Conservation (phyloP, 1,139 yeast species). For the Scheffersomyces stambukii region DNA sequence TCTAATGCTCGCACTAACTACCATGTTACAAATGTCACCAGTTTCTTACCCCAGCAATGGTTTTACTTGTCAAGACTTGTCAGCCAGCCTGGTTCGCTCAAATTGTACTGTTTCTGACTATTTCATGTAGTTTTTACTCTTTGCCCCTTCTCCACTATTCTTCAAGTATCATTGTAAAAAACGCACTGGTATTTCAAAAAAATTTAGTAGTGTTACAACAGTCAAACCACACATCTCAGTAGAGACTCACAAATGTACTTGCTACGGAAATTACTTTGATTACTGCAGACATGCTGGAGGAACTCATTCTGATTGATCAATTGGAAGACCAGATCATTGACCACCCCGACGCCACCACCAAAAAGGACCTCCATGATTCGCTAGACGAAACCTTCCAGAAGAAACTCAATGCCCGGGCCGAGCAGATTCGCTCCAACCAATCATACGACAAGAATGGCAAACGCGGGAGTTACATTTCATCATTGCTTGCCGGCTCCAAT, state of each 20-base stretch:
- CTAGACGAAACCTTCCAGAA: constrained; percentile 44
- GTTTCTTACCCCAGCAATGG: too few species aligned
- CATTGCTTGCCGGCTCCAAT: constrained; percentile 3
- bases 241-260: background rate
- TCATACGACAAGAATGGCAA: constrained; percentile 10
- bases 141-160: too few species aligned
- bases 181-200: too few species aligned
- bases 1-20: too few species aligned
- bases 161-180: too few species aligned
- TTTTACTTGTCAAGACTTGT: too few species aligned
- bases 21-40: too few species aligned
- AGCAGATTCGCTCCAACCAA: constrained; percentile 26
- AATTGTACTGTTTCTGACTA: background rate
- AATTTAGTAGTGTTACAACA: too few species aligned
- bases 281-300: constrained; percentile 14
- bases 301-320: constrained; percentile 38
- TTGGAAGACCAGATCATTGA: constrained; percentile 46
- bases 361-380: constrained; percentile 27
- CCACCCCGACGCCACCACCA: constrained; percentile 40
- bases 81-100: constrained; percentile 1
- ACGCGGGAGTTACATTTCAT: constrained; percentile 5
- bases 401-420: constrained; percentile 43
- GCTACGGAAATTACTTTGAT: background rate
- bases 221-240: too few species aligned
- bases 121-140: background rate